These are phyloP conservation scores for Colletotrichum sublineola DNA, from an alignment of 2,329 filamentous ascomycete species.

Conservation along the genomic window DNA sequence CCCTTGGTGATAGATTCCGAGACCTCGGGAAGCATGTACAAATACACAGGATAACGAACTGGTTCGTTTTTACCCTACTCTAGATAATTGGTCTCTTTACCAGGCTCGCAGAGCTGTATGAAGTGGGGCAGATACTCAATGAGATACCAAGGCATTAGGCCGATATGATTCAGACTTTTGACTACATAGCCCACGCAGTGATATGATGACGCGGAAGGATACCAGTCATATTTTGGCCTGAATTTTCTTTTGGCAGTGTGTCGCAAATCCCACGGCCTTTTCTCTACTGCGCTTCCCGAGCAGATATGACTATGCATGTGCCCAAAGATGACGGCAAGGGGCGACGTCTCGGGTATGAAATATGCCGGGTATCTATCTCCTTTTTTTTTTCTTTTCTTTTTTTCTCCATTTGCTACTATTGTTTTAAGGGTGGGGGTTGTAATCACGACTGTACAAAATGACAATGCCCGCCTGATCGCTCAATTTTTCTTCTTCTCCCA, in stretches of 20 bases:
- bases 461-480: neutral
- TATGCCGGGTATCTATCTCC: slow-evolving; percentile 30
- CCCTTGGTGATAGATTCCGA: slow-evolving; percentile 12
- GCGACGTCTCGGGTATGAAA: neutral
- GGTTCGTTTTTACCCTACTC: slow-evolving; percentile 18
- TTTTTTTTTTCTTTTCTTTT: slow-evolving; percentile 2
- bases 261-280: neutral
- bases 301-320: neutral
- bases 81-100: slow-evolving; percentile 24
- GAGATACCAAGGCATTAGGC: slow-evolving; percentile 35
- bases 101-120: slow-evolving; percentile 20
- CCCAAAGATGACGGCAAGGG: neutral
- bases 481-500: neutral
- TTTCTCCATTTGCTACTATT: slow-evolving; percentile 8
- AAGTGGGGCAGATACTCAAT: slow-evolving; percentile 16
- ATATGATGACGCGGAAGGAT: no score
- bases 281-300: neutral
- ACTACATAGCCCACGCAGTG: neutral
- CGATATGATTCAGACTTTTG: slow-evolving; percentile 16
- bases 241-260: neutral
- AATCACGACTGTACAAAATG: neutral
- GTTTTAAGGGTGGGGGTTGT: neutral
- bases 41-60: slow-evolving; percentile 16
- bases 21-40: slow-evolving; percentile 25
- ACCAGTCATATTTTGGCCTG: neutral